These are phyloP conservation scores for Sporothrix inflata DNA, from an alignment of 2,329 filamentous ascomycete species.

Conservation along the genomic window DNA sequence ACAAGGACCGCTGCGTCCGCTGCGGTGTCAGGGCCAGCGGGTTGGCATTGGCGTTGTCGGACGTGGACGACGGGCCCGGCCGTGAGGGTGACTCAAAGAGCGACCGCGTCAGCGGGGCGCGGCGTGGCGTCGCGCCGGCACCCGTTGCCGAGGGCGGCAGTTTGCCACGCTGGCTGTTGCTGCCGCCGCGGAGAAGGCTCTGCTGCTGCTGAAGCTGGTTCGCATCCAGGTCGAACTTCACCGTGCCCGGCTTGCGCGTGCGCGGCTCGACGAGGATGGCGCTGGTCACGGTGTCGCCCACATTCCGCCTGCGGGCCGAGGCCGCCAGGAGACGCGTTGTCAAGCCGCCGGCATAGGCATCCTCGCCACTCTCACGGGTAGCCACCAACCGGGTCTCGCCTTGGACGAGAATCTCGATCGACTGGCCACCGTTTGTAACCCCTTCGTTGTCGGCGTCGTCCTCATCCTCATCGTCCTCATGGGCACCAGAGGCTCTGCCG, in stretches of 20 bases:
- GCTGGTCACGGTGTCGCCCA: conserved; percentile 37
- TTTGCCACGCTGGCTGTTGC: conserved; percentile 43
- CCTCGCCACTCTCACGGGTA: conserved; percentile 53
- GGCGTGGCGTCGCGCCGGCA: conserved; percentile 28
- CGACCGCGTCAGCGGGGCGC: conserved; percentile 9
- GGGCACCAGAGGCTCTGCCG: conserved; percentile 16
- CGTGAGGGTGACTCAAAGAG: conserved; percentile 30
- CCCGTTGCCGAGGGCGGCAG: conserved; percentile 23
- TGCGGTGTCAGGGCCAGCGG: background rate
- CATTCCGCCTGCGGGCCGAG: conserved; percentile 40
- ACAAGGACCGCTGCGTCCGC: conserved; percentile 32
- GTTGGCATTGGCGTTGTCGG: background rate
- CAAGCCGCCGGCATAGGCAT: conserved; percentile 42
- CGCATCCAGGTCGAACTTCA: conserved; percentile 57
- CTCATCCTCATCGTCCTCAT: conserved; percentile 33
- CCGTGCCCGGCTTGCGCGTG: conserved; percentile 45
- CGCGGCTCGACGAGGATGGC: conserved; percentile 61
- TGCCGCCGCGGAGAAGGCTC: conserved; percentile 30
- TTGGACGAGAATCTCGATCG: conserved; percentile 57
- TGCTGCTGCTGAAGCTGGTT: conserved; percentile 33
- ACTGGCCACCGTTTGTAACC: conserved; percentile 45
- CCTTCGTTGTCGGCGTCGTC: conserved; percentile 35
- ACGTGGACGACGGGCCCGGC: background rate
- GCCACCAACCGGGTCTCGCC: conserved; percentile 61
- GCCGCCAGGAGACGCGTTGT: conserved; percentile 40